A percentile compares a stretch with the other conserved stretches of the same genome.
Evolutionary conservation across 192 early-diverging fungal species (phyloP).

Genomic region (Spinellus fusiger): DNA sequence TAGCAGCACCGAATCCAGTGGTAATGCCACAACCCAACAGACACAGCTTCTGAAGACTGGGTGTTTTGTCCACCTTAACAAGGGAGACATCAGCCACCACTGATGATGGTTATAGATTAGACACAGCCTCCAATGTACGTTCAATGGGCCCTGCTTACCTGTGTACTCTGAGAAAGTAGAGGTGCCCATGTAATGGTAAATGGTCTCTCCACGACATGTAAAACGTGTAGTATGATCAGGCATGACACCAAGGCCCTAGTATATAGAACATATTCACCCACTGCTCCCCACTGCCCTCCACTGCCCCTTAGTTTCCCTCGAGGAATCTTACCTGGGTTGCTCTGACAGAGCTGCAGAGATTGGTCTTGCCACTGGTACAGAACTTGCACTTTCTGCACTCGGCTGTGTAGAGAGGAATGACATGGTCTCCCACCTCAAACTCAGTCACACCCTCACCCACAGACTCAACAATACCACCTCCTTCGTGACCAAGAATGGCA

Average conservation of each 20-base stretch:
- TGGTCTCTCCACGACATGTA: slow-evolving; percentile 78
- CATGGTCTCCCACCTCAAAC: slow-evolving; percentile 89
- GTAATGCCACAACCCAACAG: slow-evolving; percentile 95
- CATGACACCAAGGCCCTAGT: slow-evolving; percentile 83
- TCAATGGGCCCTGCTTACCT: slow-evolving; percentile 21
- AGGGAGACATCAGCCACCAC: slow-evolving; percentile 88
- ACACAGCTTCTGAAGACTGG: slow-evolving; percentile 81
- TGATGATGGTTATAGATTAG: not conserved
- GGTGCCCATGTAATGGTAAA: slow-evolving; percentile 95
- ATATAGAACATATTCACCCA: not conserved
- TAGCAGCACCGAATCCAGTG: slow-evolving; percentile 93
- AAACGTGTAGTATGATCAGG: slow-evolving; percentile 91
- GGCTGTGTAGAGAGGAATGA: slow-evolving; percentile 88
- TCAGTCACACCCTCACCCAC: slow-evolving; percentile 93
- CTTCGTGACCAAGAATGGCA: slow-evolving; percentile 92
- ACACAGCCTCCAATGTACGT: not conserved
- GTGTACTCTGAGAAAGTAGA: slow-evolving; percentile 97
- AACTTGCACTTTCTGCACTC: slow-evolving; percentile 96
- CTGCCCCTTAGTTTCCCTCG: not conserved
- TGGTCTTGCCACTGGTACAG: slow-evolving; percentile 95
- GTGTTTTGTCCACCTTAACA: slow-evolving; percentile 77
- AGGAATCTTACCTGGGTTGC: slow-evolving; percentile 71
- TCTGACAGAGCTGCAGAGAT: slow-evolving; percentile 87
- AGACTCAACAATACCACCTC: slow-evolving; percentile 91
- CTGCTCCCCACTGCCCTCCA: too few species aligned